Evolutionary conservation across 768 basidiomycete genomes (phyloP), one percentile per base, ranked within the genome.

Genomic region (Coprinopsis cinerea): DNA sequence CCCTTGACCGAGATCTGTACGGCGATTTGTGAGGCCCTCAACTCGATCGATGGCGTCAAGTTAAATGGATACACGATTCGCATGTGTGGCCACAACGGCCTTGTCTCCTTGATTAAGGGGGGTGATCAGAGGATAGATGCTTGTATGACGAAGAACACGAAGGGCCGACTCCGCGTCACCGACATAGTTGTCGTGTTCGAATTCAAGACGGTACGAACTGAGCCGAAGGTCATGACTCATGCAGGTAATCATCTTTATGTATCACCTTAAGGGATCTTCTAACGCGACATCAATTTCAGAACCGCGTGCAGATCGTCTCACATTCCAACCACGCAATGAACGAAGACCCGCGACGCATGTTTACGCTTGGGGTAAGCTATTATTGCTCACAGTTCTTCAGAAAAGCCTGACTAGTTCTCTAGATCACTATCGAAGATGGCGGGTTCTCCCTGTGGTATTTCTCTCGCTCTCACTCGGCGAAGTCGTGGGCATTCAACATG

Each of bases 331-430:
- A 60, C 28, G 56, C 60, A 23, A 58, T 63, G 59, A 58, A 61
- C 37, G 60, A 58, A 27, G 60, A 63, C 47, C 34, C 48, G 20
- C 53, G 60, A 14, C 53, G 62, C 14, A 60, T 57, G 53, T 61
- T 54, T 42, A 55, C 48, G 7, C 59, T 53, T 49, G 60, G 59
- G 14, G 59, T 61, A 43, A 22, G 55, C 53, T 14, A 15, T 32
- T 9, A 7, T 15, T 32, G 7, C 7, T 7, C 30, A 14, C 44
- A 11, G 22, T 6, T 15, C 4, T 47, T 7, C 10, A 7, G 22
- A 6, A 2, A 13, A 10, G 36, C 32, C 10, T 2, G 11, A 7
- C 1, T 9, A 36, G 11, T 3, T 4, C 32, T 7, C 7, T 25
- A 53, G 53, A 41, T 53, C 6, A 49, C 53, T 5, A 53, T 53